Percentiles rank a stretch among this genome's conserved stretches.
These are phyloP conservation scores for Pythium brachiatum DNA, from an alignment of 352 stramenopile genomes.

Conservation along the genomic window DNA sequence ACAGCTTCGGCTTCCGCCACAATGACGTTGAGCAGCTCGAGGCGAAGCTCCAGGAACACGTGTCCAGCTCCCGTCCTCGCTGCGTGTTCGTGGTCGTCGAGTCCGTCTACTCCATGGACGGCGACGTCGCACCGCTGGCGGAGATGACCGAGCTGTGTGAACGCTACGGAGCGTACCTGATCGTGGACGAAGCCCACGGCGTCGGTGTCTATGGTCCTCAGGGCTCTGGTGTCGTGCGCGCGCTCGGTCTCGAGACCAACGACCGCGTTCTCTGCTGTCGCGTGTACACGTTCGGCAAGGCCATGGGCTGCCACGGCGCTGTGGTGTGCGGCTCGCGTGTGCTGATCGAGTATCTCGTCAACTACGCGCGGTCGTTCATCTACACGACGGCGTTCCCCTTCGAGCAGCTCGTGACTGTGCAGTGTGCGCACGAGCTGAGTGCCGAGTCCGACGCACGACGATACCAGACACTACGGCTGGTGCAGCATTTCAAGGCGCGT, in stretches of 20 bases:
- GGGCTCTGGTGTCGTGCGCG: slow-evolving; percentile 64
- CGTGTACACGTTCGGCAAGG: slow-evolving; percentile 97
- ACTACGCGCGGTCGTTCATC: slow-evolving; percentile 97
- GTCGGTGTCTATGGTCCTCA: slow-evolving; percentile 87
- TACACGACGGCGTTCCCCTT: slow-evolving; percentile 95
- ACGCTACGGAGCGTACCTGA: slow-evolving; percentile 78
- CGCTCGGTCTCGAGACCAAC: slow-evolving; percentile 74
- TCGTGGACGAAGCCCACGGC: slow-evolving; percentile 98
- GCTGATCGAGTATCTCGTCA: slow-evolving; percentile 94
- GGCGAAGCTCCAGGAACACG: slow-evolving; percentile 48
- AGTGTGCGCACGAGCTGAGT: slow-evolving; percentile 89
- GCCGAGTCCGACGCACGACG: slow-evolving; percentile 38
- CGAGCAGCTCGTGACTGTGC: slow-evolving; percentile 90
- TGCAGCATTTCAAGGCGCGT: slow-evolving; percentile 78
- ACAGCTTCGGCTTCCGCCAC: slow-evolving; percentile 81
- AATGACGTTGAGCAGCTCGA: slow-evolving; percentile 89
- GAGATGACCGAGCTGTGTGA: slow-evolving; percentile 84
- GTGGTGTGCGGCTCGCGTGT: slow-evolving; percentile 90
- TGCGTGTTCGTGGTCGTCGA: slow-evolving; percentile 96
- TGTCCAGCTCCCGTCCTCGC: not conserved
- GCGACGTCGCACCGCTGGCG: slow-evolving; percentile 90
- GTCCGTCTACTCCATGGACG: slow-evolving; percentile 99
- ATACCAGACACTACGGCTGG: slow-evolving; percentile 44
- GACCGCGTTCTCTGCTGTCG: slow-evolving; percentile 76
- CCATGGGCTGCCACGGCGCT: slow-evolving; percentile 94